Evolutionary conservation across 2,329 filamentous ascomycete genomes (phyloP).

Genomic region (Coccinonectria pachysandricola): DNA sequence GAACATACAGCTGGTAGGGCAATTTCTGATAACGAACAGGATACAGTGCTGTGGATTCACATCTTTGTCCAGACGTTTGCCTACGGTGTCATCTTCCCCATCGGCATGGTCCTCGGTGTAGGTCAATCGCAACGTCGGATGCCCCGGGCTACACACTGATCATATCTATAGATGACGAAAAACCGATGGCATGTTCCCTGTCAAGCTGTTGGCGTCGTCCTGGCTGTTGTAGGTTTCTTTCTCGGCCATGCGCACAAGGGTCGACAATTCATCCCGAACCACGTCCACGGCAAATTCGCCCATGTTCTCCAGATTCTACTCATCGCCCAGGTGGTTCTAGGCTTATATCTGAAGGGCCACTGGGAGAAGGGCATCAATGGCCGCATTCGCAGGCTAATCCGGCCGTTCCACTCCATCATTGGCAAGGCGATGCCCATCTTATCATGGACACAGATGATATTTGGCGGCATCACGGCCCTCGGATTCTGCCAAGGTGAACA

Average conservation of each 20-base stretch:
- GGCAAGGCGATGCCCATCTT: slow-evolving; percentile 82
- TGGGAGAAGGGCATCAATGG: slow-evolving; percentile 76
- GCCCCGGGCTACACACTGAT: too few relatives aligned
- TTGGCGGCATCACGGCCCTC: slow-evolving; percentile 83
- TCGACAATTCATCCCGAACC: slow-evolving; percentile 64
- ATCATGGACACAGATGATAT: slow-evolving; percentile 89
- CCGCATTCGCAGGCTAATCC: slow-evolving; percentile 61
- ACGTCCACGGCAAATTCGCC: slow-evolving; percentile 75
- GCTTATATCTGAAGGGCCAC: slow-evolving; percentile 81
- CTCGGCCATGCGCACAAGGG: slow-evolving; percentile 86
- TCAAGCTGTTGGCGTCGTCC: slow-evolving; percentile 62
- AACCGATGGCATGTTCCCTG: slow-evolving; percentile 91
- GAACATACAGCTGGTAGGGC: too few relatives aligned
- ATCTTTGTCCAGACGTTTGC: slow-evolving; percentile 79
- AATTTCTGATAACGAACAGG: slow-evolving; percentile 37
- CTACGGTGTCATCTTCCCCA: slow-evolving; percentile 86
- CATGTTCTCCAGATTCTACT: slow-evolving; percentile 72
- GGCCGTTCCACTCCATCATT: slow-evolving; percentile 65
- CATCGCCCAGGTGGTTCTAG: slow-evolving; percentile 64
- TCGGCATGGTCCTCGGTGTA: slow-evolving; percentile 92
- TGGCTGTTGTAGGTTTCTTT: slow-evolving; percentile 79
- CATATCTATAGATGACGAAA: slow-evolving; percentile 65
- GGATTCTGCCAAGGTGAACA: slow-evolving; percentile 93
- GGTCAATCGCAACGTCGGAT: too few relatives aligned
- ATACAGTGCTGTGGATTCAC: slow-evolving; percentile 84